Percentiles rank a stretch among this genome's conserved stretches.
Evolutionary conservation across 2,329 filamentous ascomycete species (phyloP).

Genomic region (Camptophora hylomeconis): DNA sequence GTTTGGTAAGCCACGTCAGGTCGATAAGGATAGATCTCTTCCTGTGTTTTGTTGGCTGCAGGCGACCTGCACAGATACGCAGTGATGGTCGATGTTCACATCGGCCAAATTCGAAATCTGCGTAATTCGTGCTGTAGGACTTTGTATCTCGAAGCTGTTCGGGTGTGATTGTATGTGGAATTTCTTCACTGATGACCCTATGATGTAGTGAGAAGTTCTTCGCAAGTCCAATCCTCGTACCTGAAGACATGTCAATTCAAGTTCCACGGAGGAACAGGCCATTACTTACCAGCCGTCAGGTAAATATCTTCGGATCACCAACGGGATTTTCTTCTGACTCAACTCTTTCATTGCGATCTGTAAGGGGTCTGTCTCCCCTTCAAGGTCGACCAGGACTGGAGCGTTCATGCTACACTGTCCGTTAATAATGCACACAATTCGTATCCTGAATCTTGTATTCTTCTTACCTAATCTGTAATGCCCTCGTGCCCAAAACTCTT

Average conservation of each 20-base stretch:
- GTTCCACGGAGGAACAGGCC: background rate
- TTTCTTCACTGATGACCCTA: too few species aligned
- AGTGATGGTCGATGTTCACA: too few species aligned
- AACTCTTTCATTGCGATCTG: constrained; percentile 97
- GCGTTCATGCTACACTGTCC: constrained; percentile 73
- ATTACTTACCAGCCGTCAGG: constrained; percentile 88
- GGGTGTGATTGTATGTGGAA: too few species aligned
- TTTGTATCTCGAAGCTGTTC: too few species aligned
- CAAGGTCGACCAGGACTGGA: constrained; percentile 87
- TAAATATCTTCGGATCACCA: constrained; percentile 89
- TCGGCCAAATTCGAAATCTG: too few species aligned
- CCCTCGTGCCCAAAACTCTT: constrained; percentile 81
- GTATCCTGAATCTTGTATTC: too few species aligned
- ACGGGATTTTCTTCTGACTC: constrained; percentile 93
- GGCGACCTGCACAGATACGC: too few species aligned
- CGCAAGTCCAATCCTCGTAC: constrained; percentile 99
- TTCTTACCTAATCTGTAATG: constrained; percentile 77
- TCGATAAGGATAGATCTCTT: too few species aligned
- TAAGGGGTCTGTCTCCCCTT: constrained; percentile 93
- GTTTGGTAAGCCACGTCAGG: too few species aligned
- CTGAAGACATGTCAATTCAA: constrained; percentile 31
- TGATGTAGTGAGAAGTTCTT: constrained; percentile 85
- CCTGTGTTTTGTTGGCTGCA: too few species aligned
- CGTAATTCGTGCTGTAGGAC: too few species aligned
- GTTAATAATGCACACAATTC: too few species aligned